phyloP scores from a whole-genome alignment of 116 monocot species.

The Papilionanthe hybrid region DNA sequence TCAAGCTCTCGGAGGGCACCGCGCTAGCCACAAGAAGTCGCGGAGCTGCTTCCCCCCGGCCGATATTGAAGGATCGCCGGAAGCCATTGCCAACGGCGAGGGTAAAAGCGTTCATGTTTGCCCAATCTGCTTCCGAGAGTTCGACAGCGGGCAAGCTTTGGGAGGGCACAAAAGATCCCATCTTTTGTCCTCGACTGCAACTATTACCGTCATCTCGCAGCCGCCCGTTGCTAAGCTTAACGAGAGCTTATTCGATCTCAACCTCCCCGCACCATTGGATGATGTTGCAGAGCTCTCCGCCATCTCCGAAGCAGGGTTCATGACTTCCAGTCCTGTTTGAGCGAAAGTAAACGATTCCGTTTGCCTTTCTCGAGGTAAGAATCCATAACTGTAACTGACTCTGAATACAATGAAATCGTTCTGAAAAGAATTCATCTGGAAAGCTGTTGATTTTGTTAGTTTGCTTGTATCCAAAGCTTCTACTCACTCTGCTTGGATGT shows the following conservation, averaged over 20 bases:
- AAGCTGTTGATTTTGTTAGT: background rate
- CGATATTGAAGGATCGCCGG: background rate
- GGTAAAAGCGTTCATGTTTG: constrained; percentile 13
- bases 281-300: constrained; percentile 3
- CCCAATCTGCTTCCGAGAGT: constrained; percentile 28
- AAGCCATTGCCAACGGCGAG: background rate
- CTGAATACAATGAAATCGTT: background rate
- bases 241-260: constrained; percentile 11
- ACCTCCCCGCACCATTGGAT: constrained; percentile 11
- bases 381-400: background rate
- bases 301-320: constrained; percentile 6
- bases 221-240: background rate
- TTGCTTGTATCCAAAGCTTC: background rate
- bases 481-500: background rate
- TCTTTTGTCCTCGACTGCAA: background rate
- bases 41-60: constrained; percentile 10
- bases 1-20: constrained; percentile 51
- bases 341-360: background rate
- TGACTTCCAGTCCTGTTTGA: background rate
- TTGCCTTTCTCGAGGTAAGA: background rate
- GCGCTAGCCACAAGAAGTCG: constrained; percentile 36
- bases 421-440: background rate
- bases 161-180: constrained; percentile 50
- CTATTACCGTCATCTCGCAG: background rate
- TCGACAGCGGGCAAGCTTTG: constrained; percentile 39